Evolutionary conservation across 805 yeast genomes (phyloP), one percentile per base, ranked within the genome.

Genomic region (Suhomyces emberorum): DNA sequence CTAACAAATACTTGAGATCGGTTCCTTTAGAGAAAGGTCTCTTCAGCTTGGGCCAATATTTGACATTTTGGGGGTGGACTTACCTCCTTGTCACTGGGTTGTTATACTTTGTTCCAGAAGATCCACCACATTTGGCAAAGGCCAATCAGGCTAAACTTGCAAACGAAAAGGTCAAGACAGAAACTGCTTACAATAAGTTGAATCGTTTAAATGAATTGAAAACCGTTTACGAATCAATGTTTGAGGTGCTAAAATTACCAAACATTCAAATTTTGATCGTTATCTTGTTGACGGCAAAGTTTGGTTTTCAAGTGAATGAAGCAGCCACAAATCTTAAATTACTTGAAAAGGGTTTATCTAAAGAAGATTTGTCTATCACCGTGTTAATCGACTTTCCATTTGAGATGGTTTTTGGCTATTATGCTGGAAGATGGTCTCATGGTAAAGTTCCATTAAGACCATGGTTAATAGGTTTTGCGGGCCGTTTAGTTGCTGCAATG

Each of bases 221-320:
- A 30, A 63, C 72, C 18, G 88, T 84, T 12, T 86, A 86, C 49
- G 35, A 42, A 4, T 72, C 83, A 32, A 85, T 86, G 85, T 68
- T 70, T 55, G 69, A 77, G 46, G 86, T 86, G n/a, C 60, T 85
- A 28, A 77, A 74, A 47, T 63, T 86, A 14, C 76, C 79, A 8
- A 79, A 86, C 41, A 83, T 93, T 30, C 88, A 79, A 55, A 69
- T 80, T 5, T 77, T 93, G 47, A 81, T 88, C 15, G 45, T 79
- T 2, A 76, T 93, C 7, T 89, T 88, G 51, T 59, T 93, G 28
- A 58, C 88, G 8, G 81, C 95, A 25, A 93, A 93, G 54, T 71
- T 91, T 39, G 98, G 96, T 2, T 93, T 93, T 59, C 96, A 89
- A 55, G 95, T 89, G 19, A 93, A 89, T 52, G 98, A 93, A 59